Conservation (phyloP, 345 rosid genomes). For the Salix purpurea region DNA sequence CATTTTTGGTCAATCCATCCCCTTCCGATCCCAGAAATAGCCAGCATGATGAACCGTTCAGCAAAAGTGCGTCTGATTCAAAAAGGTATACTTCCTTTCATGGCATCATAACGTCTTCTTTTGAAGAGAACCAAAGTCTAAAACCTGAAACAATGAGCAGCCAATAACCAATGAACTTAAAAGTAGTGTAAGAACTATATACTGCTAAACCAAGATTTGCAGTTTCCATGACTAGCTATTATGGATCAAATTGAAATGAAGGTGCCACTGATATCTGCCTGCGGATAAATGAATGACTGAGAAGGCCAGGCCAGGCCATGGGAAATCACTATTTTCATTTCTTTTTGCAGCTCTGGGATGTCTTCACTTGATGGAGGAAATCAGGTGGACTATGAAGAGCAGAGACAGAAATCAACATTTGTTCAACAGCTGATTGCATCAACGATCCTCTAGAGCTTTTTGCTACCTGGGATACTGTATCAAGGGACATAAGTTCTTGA, state of each 20-base stretch:
- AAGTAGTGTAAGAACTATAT: background rate
- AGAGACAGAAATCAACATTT: conserved; percentile 42
- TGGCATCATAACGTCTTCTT: background rate
- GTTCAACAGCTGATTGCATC: conserved; percentile 44
- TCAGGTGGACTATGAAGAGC: conserved; percentile 36
- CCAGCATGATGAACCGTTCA: conserved; percentile 27
- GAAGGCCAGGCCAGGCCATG: background rate
- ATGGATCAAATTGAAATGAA: background rate
- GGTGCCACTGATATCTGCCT: background rate
- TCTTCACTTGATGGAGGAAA: conserved; percentile 14
- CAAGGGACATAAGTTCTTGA: background rate
- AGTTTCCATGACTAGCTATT: too few species aligned
- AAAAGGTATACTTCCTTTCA: conserved; percentile 33
- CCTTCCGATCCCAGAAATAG: conserved; percentile 18
- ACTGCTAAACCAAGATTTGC: background rate
- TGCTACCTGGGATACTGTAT: background rate
- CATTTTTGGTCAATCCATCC: conserved; percentile 34
- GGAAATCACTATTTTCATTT: conserved; percentile 2
- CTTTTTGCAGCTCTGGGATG: conserved; percentile 26
- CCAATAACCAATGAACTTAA: background rate
- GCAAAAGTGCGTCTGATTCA: conserved; percentile 7
- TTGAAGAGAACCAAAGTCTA: background rate
- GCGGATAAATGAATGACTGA: background rate
- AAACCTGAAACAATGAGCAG: background rate
- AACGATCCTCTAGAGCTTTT: conserved; percentile 31